Base-by-base conservation (phyloP, 2,329 filamentous ascomycete genomes). In the Pyricularia grisea region DNA sequence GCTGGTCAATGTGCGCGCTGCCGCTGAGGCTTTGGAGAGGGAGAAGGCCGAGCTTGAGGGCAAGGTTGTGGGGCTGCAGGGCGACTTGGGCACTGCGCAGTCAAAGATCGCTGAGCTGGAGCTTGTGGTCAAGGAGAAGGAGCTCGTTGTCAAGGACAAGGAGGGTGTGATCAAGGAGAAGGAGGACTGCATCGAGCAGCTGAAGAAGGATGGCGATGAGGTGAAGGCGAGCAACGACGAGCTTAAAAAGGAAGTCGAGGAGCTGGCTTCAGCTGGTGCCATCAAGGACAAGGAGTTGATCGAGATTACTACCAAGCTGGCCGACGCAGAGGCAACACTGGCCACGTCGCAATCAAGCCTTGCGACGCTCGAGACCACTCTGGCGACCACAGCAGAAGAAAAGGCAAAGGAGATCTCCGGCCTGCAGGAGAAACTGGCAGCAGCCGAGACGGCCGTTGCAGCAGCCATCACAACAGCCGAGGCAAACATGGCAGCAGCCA, bases 71-170 rank as follows among this genome's bases (percentile, higher is more conserved):
- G 7, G 20, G 14, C 63, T 70, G 10, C 65, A 67, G n/a, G 64
- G 65, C 6, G 67, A 70, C 2, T 10, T 68, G 3, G 10, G 28
- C 5, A 31, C n/a, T 9, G 65, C 58, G 28, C 65, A 69, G 23
- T 65, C 66, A 6, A 70, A 68, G 66, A 36, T 67, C 10, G 63
- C 50, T 4, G 65, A 72, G 66, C 30, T 69, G n/a, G n/a, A n/a
- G n/a, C n/a, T n/a, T n/a, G n/a, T n/a, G n/a, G n/a, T n/a, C n/a
- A n/a, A n/a, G n/a, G n/a, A n/a, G n/a, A n/a, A n/a, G n/a, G n/a
- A n/a, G n/a, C n/a, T n/a, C n/a, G n/a, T n/a, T n/a, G n/a, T n/a
- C n/a, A n/a, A n/a, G n/a, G n/a, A n/a, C n/a, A n/a, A n/a, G 23
- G 67, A 65, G 14, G 36, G 60, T 11, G 50, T 58, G 12, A 33